Base-by-base conservation (phyloP, 106 monocot species). In the Alisma plantagoaquatica region DNA sequence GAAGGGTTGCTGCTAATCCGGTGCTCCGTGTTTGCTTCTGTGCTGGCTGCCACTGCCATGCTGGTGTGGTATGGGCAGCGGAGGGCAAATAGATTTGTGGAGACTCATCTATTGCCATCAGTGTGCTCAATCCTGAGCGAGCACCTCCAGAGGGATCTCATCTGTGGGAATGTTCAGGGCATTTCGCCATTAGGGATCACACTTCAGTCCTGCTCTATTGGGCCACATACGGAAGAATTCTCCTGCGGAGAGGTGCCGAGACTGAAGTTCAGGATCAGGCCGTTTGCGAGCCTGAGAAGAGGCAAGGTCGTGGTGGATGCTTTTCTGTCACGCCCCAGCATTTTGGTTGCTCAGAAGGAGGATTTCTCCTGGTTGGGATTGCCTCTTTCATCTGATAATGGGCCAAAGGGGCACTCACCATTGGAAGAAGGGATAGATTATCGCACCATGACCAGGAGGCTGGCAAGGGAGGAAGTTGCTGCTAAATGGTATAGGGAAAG, bases 361-460 rank as follows among this genome's bases (percentile, higher is more conserved):
- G 79, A 98, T 74, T 98, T 79, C 64, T 98, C 98, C 25, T 98
- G 89, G 85, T 28, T 98, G 29, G 98, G 98, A 11, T 81, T 98
- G 41, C 98, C 98, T 28, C 41, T 76, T 49, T 57, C 68, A 46
- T 79, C 98, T 30, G 89, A 79, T 58, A 57, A 33, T 46, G 49
- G 64, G 28, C 8, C 59, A 14, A 44, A 41, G 14, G 82, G 60
- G 42, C 75, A 62, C 54, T 76, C 63, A 23, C 77, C 84, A 4
- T 54, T 51, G 22, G 98, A 98, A 62, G 98, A 90, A 78, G 98
- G 98, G 14, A 90, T 89, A 63, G 98, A 98, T 65, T 63, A 69
- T 49, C 78, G 98, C 14, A 98, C 98, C 41, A 98, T 76, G 69
- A 61, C 44, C 1, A 75, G 75, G 72, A 82, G 98, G 63, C 17